Percentiles rank a stretch among this genome's conserved stretches.
Conservation (phyloP, 1,139 yeast species). For the Hansenula anomala region DNA sequence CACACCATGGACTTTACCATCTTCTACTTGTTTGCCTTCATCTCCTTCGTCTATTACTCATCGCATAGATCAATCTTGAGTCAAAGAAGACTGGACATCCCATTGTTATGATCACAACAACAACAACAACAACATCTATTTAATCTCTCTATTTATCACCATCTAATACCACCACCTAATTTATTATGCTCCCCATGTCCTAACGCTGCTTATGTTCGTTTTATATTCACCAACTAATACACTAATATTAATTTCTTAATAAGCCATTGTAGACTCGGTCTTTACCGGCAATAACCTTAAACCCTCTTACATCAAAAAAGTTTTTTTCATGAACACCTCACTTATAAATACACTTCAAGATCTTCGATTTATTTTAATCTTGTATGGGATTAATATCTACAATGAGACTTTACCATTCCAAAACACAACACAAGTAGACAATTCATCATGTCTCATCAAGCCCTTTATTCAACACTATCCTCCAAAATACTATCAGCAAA, state of each 20-base stretch:
- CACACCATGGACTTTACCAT: constrained; percentile 1
- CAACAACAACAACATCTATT: background rate
- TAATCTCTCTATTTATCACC: too few species aligned
- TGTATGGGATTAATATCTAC: background rate
- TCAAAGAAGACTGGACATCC: constrained; percentile 20
- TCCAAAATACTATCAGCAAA: constrained; percentile 3
- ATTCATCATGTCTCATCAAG: background rate
- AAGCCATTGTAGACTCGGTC: too few species aligned
- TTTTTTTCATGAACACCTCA: too few species aligned
- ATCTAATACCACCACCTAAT: too few species aligned
- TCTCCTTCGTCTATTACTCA: constrained; percentile 12
- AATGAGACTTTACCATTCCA: too few species aligned
- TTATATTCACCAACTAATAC: too few species aligned
- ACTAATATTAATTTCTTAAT: too few species aligned
- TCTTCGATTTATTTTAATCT: background rate
- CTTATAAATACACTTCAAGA: too few species aligned
- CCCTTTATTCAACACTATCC: background rate
- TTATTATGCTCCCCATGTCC: too few species aligned
- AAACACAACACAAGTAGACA: too few species aligned
- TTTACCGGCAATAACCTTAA: background rate
- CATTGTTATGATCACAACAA: constrained; percentile 10
- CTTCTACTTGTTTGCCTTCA: constrained; percentile 12
- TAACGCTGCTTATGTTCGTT: too few species aligned
- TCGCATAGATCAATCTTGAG: constrained; percentile 17
- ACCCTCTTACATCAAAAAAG: too few species aligned